A percentile compares a stretch with the other conserved stretches of the same genome.
These are phyloP conservation scores for Berberis thunbergii DNA, from an alignment of 164 flowering plant species.

Conservation along the genomic window DNA sequence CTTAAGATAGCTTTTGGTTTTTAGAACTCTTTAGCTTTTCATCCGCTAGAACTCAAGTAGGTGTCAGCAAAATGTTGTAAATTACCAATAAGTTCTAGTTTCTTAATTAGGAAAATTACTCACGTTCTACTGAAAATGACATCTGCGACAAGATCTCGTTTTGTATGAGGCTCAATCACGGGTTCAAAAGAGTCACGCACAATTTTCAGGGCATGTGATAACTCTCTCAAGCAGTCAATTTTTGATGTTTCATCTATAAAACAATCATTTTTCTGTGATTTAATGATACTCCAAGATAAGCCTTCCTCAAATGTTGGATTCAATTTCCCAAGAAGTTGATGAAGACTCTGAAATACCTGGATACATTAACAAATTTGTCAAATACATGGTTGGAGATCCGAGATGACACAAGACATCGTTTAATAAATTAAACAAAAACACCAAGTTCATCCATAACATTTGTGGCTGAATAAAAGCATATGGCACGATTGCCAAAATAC, in stretches of 20 bases:
- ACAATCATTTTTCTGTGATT: conserved; percentile 14
- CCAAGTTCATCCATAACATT: too few species aligned
- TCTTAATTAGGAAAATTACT: conserved; percentile 3
- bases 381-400: not conserved
- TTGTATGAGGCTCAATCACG: conserved; percentile 20
- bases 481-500: too few species aligned
- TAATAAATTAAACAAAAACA: too few species aligned
- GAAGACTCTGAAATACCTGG: conserved; percentile 21
- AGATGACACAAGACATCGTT: too few species aligned
- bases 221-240: conserved; percentile 5
- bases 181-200: conserved; percentile 26
- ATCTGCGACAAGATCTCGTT: conserved; percentile 23
- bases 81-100: not conserved
- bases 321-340: conserved; percentile 20
- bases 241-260: not conserved
- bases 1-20: too few species aligned
- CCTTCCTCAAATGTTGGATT: conserved; percentile 17
- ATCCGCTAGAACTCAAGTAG: too few species aligned
- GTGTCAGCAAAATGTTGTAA: not conserved
- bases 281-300: conserved; percentile 22
- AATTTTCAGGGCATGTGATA: conserved; percentile 14
- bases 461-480: too few species aligned
- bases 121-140: conserved; percentile 22
- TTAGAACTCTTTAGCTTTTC: too few species aligned
- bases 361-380: conserved; percentile 3